These are phyloP conservation scores for Tetragonia tetragonoides DNA, from an alignment of 148 eudicot species.

Conservation along the genomic window DNA sequence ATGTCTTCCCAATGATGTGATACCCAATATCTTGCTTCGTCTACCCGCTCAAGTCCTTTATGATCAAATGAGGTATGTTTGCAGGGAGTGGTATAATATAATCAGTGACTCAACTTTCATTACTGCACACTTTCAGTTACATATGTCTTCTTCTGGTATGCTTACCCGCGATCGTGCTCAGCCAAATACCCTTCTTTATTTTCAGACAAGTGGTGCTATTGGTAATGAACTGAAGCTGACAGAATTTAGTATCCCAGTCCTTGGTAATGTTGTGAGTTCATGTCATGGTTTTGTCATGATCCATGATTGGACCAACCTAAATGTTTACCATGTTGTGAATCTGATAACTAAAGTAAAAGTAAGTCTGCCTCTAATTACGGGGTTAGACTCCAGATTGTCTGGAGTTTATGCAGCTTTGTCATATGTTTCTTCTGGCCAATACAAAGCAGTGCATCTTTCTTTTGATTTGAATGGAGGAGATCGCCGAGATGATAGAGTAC, in stretches of 20 bases:
- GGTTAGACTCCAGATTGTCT: not conserved
- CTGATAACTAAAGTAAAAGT: not conserved
- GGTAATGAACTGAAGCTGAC: not conserved
- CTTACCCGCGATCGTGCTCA: not conserved
- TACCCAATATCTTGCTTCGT: not conserved
- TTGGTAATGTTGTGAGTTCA: not conserved
- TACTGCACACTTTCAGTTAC: not conserved
- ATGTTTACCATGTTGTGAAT: not conserved
- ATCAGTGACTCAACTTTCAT: not conserved
- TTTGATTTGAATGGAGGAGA: constrained; percentile 39
- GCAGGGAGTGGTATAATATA: not conserved
- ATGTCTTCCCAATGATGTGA: not conserved
- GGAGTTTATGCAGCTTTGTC: not conserved
- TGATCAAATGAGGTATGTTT: not conserved
- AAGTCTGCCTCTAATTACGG: not conserved
- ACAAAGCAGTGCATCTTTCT: constrained; percentile 32
- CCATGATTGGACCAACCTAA: not conserved
- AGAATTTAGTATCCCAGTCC: not conserved
- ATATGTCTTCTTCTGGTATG: not conserved
- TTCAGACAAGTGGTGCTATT: not conserved
- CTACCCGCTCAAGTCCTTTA: not conserved
- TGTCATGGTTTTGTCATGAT: constrained; percentile 2
- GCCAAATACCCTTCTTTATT: not conserved
- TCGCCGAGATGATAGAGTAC: too few species aligned
- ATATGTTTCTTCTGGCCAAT: not conserved